A percentile compares a stretch with the other conserved stretches of the same genome.
phyloP scores from a whole-genome alignment of 2,329 filamentous ascomycete genomes.

The Alternaria panax region DNA sequence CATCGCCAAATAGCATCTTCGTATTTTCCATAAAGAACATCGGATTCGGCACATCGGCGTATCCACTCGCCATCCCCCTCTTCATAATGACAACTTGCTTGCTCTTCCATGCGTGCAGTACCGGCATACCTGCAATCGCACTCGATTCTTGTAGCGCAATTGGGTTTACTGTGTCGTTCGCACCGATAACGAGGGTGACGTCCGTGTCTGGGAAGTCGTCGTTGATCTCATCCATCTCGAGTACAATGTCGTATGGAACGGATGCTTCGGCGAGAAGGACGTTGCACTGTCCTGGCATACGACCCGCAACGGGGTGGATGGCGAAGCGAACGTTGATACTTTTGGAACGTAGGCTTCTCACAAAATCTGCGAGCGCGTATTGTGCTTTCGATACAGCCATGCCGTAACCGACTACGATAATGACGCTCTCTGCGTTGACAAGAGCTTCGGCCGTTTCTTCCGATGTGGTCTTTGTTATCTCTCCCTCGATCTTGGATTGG shows the following conservation, averaged over 20 bases:
- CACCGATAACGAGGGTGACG: slow-evolving; percentile 85
- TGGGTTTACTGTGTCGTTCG: slow-evolving; percentile 92
- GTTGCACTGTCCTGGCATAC: slow-evolving; percentile 94
- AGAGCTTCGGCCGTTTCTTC: slow-evolving; percentile 83
- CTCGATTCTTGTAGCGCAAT: slow-evolving; percentile 85
- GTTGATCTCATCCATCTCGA: slow-evolving; percentile 97
- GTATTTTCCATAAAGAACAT: slow-evolving; percentile 93
- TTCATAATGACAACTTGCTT: slow-evolving; percentile 96
- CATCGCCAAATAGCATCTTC: slow-evolving; percentile 92
- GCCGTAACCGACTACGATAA: slow-evolving; percentile 89
- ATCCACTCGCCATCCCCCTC: slow-evolving; percentile 85
- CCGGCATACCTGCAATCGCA: slow-evolving; percentile 90
- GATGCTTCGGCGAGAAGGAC: slow-evolving; percentile 86
- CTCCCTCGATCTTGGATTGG: slow-evolving; percentile 79
- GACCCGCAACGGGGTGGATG: slow-evolving; percentile 87
- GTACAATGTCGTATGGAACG: slow-evolving; percentile 89
- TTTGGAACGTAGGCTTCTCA: slow-evolving; percentile 73
- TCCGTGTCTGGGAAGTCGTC: slow-evolving; percentile 89
- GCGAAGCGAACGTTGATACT: slow-evolving; percentile 86
- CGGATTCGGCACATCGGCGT: slow-evolving; percentile 89
- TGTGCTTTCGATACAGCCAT: slow-evolving; percentile 96
- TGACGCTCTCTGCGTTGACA: slow-evolving; percentile 79
- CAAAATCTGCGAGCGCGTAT: slow-evolving; percentile 87
- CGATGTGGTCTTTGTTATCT: slow-evolving; percentile 77
- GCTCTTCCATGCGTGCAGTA: slow-evolving; percentile 91